phyloP scores from a whole-genome alignment of 108 stramenopile genomes.

The Pseudonitzschia multistriata region DNA sequence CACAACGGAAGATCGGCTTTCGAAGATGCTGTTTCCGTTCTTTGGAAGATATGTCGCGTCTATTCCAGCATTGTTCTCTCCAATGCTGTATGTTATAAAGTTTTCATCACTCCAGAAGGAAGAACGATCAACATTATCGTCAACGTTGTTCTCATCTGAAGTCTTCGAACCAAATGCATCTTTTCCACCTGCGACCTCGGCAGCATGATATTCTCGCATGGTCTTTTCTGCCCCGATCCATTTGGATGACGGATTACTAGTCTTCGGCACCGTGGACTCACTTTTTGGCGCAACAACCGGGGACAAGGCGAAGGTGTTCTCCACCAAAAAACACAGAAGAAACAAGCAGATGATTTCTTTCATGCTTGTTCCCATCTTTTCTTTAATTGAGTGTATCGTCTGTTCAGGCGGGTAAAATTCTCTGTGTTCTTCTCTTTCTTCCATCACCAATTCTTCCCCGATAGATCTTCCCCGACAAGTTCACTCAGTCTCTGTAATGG shows the following conservation, averaged over 20 bases:
- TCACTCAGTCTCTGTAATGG: too few relatives aligned
- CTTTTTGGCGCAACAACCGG: neutral
- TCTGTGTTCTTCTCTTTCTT: too few relatives aligned
- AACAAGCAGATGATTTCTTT: neutral
- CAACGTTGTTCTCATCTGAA: neutral
- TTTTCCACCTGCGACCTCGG: slow-evolving; percentile 5
- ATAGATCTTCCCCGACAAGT: too few relatives aligned
- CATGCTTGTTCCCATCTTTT: neutral
- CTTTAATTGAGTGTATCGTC: too few relatives aligned
- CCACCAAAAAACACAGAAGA: neutral
- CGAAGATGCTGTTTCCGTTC: slow-evolving; percentile 1
- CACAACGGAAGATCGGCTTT: neutral
- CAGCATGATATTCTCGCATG: neutral
- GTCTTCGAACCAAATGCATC: neutral
- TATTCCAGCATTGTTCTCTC: neutral
- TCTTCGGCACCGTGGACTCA: neutral
- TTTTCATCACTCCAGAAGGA: neutral
- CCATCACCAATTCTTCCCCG: too few relatives aligned
- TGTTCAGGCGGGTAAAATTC: too few relatives aligned
- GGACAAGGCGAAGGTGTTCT: neutral
- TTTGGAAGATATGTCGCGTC: neutral
- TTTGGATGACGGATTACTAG: neutral
- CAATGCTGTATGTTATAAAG: neutral
- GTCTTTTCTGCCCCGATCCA: neutral
- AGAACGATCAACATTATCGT: neutral